Evolutionary conservation across 371 early-diverging fungal species (phyloP).

Genomic region (Mortierella sp.): DNA sequence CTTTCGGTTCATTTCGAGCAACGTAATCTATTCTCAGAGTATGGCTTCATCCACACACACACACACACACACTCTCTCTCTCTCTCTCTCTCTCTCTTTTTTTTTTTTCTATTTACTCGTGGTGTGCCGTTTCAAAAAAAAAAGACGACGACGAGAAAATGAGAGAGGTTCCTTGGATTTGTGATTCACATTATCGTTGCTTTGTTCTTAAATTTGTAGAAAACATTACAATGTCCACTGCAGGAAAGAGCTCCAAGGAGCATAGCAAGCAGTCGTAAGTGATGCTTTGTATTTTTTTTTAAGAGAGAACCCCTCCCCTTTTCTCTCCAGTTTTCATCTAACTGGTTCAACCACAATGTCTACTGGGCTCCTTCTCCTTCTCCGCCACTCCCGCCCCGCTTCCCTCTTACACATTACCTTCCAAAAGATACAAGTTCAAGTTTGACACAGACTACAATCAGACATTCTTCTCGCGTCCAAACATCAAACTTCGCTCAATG

Average conservation of each 20-base stretch:
- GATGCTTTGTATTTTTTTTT: too few species aligned
- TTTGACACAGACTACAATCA: constrained; percentile 54
- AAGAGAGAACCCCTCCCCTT: too few species aligned
- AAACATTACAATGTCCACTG: constrained; percentile 55
- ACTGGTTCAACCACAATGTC: too few species aligned
- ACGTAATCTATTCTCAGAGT: constrained; percentile 50
- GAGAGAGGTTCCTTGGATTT: constrained; percentile 55
- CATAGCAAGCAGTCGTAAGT: constrained; percentile 58
- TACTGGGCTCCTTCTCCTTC: too few species aligned
- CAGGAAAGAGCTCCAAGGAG: constrained; percentile 64
- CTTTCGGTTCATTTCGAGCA: constrained; percentile 58
- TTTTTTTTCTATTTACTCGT: too few species aligned
- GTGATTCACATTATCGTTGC: constrained; percentile 20
- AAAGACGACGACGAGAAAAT: constrained; percentile 39
- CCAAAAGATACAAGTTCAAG: constrained; percentile 56
- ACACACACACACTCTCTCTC: too few species aligned
- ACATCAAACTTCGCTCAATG: constrained; percentile 61
- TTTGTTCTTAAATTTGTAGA: constrained; percentile 7
- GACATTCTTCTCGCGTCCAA: constrained; percentile 56
- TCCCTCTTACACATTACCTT: too few species aligned
- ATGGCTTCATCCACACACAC: too few species aligned
- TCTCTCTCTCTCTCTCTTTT: too few species aligned
- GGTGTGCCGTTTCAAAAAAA: constrained; percentile 20
- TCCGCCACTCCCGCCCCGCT: too few species aligned
- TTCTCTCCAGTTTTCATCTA: too few species aligned